Evolutionary conservation across 108 stramenopile genomes (phyloP), one percentile per base, ranked within the genome.

Genomic region (Chaetoceros muelleri): DNA sequence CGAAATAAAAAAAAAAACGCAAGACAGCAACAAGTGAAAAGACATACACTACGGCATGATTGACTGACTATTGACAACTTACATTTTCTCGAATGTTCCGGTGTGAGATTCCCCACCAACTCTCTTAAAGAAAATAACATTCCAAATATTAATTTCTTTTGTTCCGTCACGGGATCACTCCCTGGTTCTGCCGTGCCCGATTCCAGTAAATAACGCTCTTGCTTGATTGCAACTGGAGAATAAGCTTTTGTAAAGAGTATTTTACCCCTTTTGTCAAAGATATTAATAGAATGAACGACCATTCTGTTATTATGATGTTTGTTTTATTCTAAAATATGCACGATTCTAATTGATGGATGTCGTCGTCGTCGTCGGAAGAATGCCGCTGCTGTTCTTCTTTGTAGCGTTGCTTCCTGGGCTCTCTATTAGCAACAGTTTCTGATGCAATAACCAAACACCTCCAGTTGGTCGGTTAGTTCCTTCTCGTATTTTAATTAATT

Each of bases 231-330:
- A 0, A 29, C 48, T 27, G 57, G 47, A 46, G 76, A 56, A 68
- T 88, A 93, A 17, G 80, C 60, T 58, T 93, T 93, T 2, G 87
- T 85, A 59, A 88, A 93, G 27, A 93, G 54, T 2, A 87, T 93
- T 64, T 93, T 88, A 26, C 91, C 91, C 61, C 77, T 86, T 23
- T 87, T 78, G 54, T 93, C 91, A 55, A 93, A 93, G 24, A 93
- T 76, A 60, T 84, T 82, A 25, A 93, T 61, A 5, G 85, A 85
- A 59, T 89, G 87, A 19, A 93, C 87, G n/a, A 78, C 73, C 91
- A 93, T 93, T 28, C 18, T 69, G 20, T 45, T 48, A 40, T 19
- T 34, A 56, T 28, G 60, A 24, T 30, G 50, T 17, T 30, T 61
- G 60, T 61, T 8, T 54, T 30, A 5, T 24, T 23, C n/a, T 40